These are phyloP conservation scores for Hypoxylon fragiforme DNA, from an alignment of 495 filamentous ascomycete genomes.

Conservation along the genomic window DNA sequence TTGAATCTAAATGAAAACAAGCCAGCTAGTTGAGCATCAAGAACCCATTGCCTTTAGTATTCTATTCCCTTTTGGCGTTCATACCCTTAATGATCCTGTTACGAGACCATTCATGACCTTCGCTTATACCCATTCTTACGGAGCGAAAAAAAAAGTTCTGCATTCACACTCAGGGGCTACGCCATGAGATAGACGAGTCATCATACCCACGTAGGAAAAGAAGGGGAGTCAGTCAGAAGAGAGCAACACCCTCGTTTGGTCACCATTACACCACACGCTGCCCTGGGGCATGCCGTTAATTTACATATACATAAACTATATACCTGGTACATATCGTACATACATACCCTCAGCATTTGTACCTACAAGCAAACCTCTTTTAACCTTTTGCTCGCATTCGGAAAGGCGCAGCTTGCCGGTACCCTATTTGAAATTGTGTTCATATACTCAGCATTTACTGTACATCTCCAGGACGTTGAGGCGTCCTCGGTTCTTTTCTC, in stretches of 20 bases:
- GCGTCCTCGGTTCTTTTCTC: conserved; percentile 20
- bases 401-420: conserved; percentile 33
- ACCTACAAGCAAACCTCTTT: conserved; percentile 7
- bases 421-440: conserved; percentile 23
- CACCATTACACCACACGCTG: conserved; percentile 17
- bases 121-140: conserved; percentile 32
- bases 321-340: conserved; percentile 12
- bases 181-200: conserved; percentile 26
- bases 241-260: conserved; percentile 7
- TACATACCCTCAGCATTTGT: conserved; percentile 1
- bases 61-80: conserved; percentile 13
- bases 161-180: conserved; percentile 18
- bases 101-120: conserved; percentile 32
- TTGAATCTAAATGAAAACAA: conserved; percentile 60
- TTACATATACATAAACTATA: conserved; percentile 10
- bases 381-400: conserved; percentile 25
- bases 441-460: conserved; percentile 27
- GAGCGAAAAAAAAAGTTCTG: conserved; percentile 26
- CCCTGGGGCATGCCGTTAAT: conserved; percentile 10
- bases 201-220: conserved; percentile 6
- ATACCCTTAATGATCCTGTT: conserved; percentile 21
- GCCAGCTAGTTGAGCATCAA: conserved; percentile 9
- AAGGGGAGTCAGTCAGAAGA: conserved; percentile 11
- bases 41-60: neutral
- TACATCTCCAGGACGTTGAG: conserved; percentile 31